Percentiles rank a stretch among this genome's conserved stretches.
These are phyloP conservation scores for Xylaria sp. DNA, from an alignment of 2,329 filamentous ascomycete genomes.

Conservation along the genomic window DNA sequence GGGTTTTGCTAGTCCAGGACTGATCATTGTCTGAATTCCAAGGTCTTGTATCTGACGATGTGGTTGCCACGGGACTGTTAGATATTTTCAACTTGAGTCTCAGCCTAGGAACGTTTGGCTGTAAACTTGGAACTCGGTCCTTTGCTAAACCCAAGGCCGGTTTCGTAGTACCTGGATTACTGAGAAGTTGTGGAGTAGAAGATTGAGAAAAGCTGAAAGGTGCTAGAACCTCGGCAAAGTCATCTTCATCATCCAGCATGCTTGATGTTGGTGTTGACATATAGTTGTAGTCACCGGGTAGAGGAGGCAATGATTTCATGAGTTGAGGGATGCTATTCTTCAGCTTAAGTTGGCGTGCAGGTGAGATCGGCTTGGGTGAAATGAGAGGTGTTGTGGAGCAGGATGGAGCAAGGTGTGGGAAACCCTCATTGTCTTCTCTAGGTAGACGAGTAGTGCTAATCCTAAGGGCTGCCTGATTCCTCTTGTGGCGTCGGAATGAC, in stretches of 20 bases:
- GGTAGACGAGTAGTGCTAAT: slow-evolving; percentile 33
- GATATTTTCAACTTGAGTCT: slow-evolving; percentile 31
- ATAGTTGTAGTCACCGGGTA: slow-evolving; percentile 41
- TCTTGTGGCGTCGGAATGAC: slow-evolving; percentile 31
- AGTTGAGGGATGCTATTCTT: slow-evolving; percentile 54
- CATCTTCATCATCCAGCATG: slow-evolving; percentile 28
- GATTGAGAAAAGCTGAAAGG: slow-evolving; percentile 30
- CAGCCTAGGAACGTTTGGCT: slow-evolving; percentile 32
- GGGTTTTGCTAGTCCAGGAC: slow-evolving; percentile 8
- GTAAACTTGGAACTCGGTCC: slow-evolving; percentile 3
- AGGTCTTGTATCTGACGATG: slow-evolving; percentile 9
- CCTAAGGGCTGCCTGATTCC: slow-evolving; percentile 31
- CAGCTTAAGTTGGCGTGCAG: slow-evolving; percentile 46
- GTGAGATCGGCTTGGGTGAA: slow-evolving; percentile 53
- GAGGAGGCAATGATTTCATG: slow-evolving; percentile 55
- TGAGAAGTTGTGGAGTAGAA: slow-evolving; percentile 2
- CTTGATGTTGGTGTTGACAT: slow-evolving; percentile 23
- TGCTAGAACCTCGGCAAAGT: slow-evolving; percentile 34
- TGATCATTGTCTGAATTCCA: slow-evolving; percentile 14
- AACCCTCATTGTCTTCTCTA: slow-evolving; percentile 29
- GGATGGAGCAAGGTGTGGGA: slow-evolving; percentile 32
- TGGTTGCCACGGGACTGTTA: slow-evolving; percentile 18
- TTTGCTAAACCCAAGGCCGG: not conserved
- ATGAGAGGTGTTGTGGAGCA: slow-evolving; percentile 42
- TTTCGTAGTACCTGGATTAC: not conserved